Evolutionary conservation across 345 rosid species (phyloP).

Genomic region (Gynandropsis gynandra): DNA sequence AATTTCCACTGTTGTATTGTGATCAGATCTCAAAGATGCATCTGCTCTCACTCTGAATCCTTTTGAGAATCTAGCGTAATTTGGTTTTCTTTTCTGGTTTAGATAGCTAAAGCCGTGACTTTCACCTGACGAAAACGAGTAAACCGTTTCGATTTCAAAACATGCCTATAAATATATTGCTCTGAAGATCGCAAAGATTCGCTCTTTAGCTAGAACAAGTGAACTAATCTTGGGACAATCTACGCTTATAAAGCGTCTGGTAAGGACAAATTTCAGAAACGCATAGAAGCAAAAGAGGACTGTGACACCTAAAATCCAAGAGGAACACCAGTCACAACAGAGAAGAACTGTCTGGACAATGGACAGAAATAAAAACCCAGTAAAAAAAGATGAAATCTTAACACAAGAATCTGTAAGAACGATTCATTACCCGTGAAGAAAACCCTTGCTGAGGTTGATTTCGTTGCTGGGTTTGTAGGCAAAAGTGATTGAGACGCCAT

Average conservation of each 20-base stretch:
- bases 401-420: not conserved
- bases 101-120: conserved; percentile 1
- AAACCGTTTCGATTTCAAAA: not conserved
- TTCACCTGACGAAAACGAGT: conserved; percentile 21
- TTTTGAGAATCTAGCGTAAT: conserved; percentile 25
- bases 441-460: conserved; percentile 13
- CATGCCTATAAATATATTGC: not conserved
- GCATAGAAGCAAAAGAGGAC: not conserved
- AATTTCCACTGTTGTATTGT: conserved; percentile 29
- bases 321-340: too few relatives aligned
- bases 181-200: not conserved
- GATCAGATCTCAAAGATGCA: conserved; percentile 29
- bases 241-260: too few relatives aligned
- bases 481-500: conserved; percentile 26
- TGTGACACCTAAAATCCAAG: not conserved
- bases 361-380: not conserved
- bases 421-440: conserved; percentile 12
- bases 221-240: not conserved
- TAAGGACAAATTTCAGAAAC: not conserved
- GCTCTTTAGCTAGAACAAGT: conserved; percentile 2
- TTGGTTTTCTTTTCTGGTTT: conserved; percentile 1
- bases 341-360: not conserved
- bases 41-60: conserved; percentile 37
- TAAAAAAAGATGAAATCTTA: not conserved
- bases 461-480: conserved; percentile 17